Evolutionary conservation across 306 rosid species (phyloP), one percentile per base, ranked within the genome.

Genomic region (Cucurbita argyrosperma): DNA sequence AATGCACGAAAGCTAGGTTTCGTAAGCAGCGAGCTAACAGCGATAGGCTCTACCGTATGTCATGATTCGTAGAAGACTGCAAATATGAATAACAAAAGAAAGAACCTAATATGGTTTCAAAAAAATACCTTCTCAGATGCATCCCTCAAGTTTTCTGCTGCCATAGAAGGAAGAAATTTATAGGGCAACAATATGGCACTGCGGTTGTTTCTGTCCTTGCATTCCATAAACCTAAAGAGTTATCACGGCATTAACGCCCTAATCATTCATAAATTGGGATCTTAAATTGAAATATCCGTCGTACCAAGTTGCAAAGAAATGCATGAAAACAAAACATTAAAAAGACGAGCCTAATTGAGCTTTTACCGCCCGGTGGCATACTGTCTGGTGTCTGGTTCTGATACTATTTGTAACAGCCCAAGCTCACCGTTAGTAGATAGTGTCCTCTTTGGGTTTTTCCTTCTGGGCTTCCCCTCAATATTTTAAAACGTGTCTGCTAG

Each of bases 151-250:
- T 85, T 91, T 71, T 82, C 73, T 39, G 92, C 86, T 12, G 96
- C 92, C 96, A 81, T 84, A 15, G 89, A 83, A 46, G 96, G 97
- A 42, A 95, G 92, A 82, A 88, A 95, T 55, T 93, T 83, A 78
- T 91, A 87, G 45, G 96, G 92, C 85, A 95, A 71, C 85, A 83
- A 68, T 75, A 89, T 66, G 53, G 86, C 81, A 83, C 88, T 91
- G 26, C 80, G 96, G 56, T 95, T 85, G 80, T 89, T 95, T 83
- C 97, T 88, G 66, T 89, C 92, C 90, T 91, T 95, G 91, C 99
- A 94, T 84, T 94, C 99, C 89, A 89, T 87, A 85, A 91, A 95
- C 99, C 99, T 94, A 83, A 63, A 74, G 61, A 56, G 52, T 67
- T 71, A 76, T 51, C 71, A 83, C 37, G 26, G 74, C 71, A 46